Base-by-base conservation (phyloP, 495 filamentous ascomycete genomes). In the Penicillium bialowiezense region DNA sequence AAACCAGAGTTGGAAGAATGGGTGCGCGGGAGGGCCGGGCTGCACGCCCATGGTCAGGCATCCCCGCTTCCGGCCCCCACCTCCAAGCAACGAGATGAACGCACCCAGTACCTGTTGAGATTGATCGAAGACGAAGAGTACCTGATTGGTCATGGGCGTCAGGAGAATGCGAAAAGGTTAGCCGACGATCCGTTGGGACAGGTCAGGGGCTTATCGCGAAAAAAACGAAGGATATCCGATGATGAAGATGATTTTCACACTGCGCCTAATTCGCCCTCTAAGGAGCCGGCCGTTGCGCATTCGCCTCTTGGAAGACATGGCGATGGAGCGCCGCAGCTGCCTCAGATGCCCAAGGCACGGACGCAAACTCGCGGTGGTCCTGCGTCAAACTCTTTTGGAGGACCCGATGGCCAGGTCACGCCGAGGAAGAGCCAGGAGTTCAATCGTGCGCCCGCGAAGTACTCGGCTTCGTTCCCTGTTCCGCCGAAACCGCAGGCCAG, bases 231-330 rank as follows among this genome's bases (percentile, higher is more conserved):
- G 20, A 35, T 59, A 1, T 65, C 60, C 21, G n/a, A 37, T 10
- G 50, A 52, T 15, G 57, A 60, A 12, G 52, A 58, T 7, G 65
- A 69, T n/a, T 75, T 67, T 42, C 59, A 68, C 9, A 73, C 70
- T 0, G 69, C 72, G 20, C 69, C 72, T 13, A 72, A 56, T 38
- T 75, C 72, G 6, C 72, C 70, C 1, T 51, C 50, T 0, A 67
- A 65, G 49, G 23, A 32, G 13, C 21, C 41, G 32, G 38, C 24
- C 24, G 7, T 28, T 9, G 20, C 17, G 7, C 18, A 44, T 7
- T 39, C 44, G 5, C 35, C 44, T 3, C n/a, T 31, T 6, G 34
- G 24, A 1, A 20, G 29, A 15, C 26, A 48, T 17, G 44, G 17
- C 0, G 18, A 38, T 21, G 35, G 24, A 20, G 18, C 29, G 20